Evolutionary conservation across 1,139 yeast genomes (phyloP), one percentile per base, ranked within the genome.

Genomic region (Waltiozyma sp.): DNA sequence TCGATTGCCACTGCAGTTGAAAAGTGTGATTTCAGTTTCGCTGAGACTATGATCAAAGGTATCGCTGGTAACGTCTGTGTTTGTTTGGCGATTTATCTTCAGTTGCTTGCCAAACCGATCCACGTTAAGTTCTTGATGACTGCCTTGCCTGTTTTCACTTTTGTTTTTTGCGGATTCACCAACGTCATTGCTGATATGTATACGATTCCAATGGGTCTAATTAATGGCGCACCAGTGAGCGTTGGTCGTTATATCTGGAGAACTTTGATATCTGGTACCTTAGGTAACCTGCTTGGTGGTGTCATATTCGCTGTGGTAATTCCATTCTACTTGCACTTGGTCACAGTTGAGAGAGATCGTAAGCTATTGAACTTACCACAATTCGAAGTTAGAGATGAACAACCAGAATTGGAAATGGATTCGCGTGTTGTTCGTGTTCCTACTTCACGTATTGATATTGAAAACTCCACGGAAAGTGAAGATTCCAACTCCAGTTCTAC

Each of bases 151-250:
- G 68, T 84, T 13, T 80, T 82, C 60, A 75, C 88, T 0, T 81
- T 84, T 58, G 93, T 82, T 9, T 54, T 78, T 1, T 66, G 80
- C 65, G 93, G 93, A 0, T 84, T 77, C 59, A 77, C 86, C 5
- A 94, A 85, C 57, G 76, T 77, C 2, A 87, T 85, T 10, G 94
- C 94, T 1, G 94, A 85, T 59, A 82, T 84, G 89, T 77, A 68
- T 51, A 53, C 81, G 45, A 57, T 80, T 11, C 73, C 78, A 10
- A 72, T 77, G 51, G 94, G 86, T 0, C 63, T 82, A 54, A 68
- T 84, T 41, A 49, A 80, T 57, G 74, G 78, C 26, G 80, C 86
- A 0, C 70, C 75, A 4, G 64, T 77, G 13, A 64, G 79, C 0
- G 84, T 81, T 23, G 83, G 77, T 0, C 62, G 62, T n/a, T 77